phyloP scores from a whole-genome alignment of 176 grass and related monocot genomes.

The Leersia perrieri region DNA sequence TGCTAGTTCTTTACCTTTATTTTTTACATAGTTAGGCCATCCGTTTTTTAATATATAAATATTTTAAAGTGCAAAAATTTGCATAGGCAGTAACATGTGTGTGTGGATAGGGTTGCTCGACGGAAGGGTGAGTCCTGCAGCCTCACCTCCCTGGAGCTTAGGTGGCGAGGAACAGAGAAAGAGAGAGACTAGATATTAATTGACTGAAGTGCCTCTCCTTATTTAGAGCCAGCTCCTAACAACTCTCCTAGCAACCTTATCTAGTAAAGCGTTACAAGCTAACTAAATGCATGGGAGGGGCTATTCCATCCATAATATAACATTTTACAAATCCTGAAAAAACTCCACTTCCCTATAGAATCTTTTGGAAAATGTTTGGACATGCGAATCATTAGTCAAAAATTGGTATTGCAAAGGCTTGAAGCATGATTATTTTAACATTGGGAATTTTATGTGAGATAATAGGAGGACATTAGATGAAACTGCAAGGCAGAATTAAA shows the following conservation, averaged over 20 bases:
- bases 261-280: no score
- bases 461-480: neutral
- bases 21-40: neutral
- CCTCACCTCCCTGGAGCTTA: no score
- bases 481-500: neutral
- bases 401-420: conserved; percentile 2
- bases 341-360: neutral
- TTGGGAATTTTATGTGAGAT: neutral
- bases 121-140: no score
- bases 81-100: no score
- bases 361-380: conserved; percentile 21
- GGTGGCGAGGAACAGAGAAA: no score
- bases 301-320: neutral
- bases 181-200: no score
- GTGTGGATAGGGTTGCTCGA: no score
- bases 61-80: neutral
- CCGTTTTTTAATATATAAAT: neutral
- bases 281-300: no score
- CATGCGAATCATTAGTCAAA: neutral
- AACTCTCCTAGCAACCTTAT: no score
- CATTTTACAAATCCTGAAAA: neutral
- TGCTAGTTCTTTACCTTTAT: conserved; percentile 2
- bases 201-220: no score
- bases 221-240: no score
- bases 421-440: neutral